phyloP scores from a whole-genome alignment of 148 eudicot genomes.

The Tetragonia tetragonoides region DNA sequence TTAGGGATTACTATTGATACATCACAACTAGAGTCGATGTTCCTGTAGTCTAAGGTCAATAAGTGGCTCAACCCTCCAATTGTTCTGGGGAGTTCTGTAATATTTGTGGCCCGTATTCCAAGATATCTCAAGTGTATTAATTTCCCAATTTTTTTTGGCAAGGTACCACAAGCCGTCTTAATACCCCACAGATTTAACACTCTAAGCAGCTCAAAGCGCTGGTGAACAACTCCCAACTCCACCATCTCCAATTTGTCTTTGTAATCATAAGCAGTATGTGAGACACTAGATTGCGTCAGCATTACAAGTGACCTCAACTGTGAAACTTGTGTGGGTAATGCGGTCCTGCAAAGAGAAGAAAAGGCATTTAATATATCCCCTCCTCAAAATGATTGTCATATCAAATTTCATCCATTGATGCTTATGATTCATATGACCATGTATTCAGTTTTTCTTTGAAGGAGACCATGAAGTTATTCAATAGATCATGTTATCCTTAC shows the following conservation, averaged over 20 bases:
- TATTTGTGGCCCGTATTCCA: slow-evolving; percentile 25
- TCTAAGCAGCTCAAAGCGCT: slow-evolving; percentile 17
- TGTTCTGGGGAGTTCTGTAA: slow-evolving; percentile 15
- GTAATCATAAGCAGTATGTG: background rate
- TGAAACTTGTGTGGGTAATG: background rate
- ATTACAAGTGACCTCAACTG: slow-evolving; percentile 25
- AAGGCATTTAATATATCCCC: background rate
- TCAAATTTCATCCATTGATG: no score
- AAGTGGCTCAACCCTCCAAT: slow-evolving; percentile 21
- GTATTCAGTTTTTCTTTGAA: no score
- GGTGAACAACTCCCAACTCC: background rate
- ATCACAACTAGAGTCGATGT: background rate
- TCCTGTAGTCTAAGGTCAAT: slow-evolving; percentile 29
- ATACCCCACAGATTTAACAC: slow-evolving; percentile 26
- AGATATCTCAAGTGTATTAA: slow-evolving; percentile 25
- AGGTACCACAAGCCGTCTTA: slow-evolving; percentile 12
- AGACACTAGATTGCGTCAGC: slow-evolving; percentile 18
- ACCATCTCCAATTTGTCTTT: slow-evolving; percentile 2
- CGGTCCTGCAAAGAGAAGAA: slow-evolving; percentile 6
- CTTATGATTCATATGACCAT: no score
- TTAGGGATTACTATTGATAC: slow-evolving; percentile 5
- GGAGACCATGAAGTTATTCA: no score
- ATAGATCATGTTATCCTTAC: no score
- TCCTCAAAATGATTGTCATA: no score
- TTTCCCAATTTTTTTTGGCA: slow-evolving; percentile 16